These are phyloP conservation scores for Limtongia smithiae DNA, from an alignment of 805 yeast species.

Conservation along the genomic window DNA sequence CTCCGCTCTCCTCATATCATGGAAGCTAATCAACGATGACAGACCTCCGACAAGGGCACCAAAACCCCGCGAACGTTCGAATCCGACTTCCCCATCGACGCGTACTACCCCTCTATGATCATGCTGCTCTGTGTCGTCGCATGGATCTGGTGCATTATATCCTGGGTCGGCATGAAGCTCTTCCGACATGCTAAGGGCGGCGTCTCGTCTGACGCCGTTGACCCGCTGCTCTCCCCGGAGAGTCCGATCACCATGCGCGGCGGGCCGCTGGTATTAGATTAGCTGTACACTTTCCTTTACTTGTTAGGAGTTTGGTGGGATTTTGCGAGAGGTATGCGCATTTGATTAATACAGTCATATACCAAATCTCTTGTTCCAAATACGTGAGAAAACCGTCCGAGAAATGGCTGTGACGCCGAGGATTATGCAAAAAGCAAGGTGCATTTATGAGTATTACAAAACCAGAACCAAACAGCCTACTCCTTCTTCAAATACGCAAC, in stretches of 20 bases:
- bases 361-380: too few species aligned
- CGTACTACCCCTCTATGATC: slow-evolving; percentile 40
- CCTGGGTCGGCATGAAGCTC: slow-evolving; percentile 79
- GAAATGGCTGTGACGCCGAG: too few species aligned
- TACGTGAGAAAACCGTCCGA: too few species aligned
- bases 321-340: not conserved
- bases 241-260: not conserved
- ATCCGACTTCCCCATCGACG: slow-evolving; percentile 38
- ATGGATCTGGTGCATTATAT: slow-evolving; percentile 68
- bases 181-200: slow-evolving; percentile 76
- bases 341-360: not conserved
- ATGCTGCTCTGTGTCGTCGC: slow-evolving; percentile 38
- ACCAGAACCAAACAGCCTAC: not conserved
- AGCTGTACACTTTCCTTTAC: too few species aligned
- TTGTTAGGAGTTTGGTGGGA: not conserved
- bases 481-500: slow-evolving; percentile 50
- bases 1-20: not conserved
- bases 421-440: too few species aligned
- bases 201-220: slow-evolving; percentile 28
- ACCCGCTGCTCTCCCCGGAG: not conserved
- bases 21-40: slow-evolving; percentile 7
- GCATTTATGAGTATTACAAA: too few species aligned
- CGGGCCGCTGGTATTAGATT: too few species aligned
- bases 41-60: too few species aligned
- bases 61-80: too few species aligned